Evolutionary conservation across 495 filamentous ascomycete genomes (phyloP), one percentile per base, ranked within the genome.

Genomic region (Daldinia bambusicola): DNA sequence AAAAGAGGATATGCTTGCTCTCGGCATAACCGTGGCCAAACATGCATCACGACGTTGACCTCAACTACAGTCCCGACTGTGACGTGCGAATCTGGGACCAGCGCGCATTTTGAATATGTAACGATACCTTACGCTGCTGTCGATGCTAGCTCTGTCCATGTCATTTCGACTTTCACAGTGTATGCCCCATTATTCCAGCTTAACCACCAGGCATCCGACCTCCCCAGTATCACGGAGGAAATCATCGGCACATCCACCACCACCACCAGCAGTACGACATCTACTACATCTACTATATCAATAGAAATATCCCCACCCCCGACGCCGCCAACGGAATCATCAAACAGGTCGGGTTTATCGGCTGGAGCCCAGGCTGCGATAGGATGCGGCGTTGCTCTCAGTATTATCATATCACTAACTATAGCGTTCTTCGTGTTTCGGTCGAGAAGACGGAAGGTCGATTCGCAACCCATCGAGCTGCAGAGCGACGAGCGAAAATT

Each of bases 111-210:
- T 14, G 22, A 60, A 40, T 59, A 41, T 12, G 37, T 66, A 10
- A 51, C 55, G 40, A 59, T 66, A 59, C 63, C 63, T 4, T 66
- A 37, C 13, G 43, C 37, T 18, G 55, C 31, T 6, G 10, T 4
- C 16, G 20, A 7, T 20, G 26, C 2, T 20, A n/a, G 40, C 8
- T 31, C 20, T 36, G n/a, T 18, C 14, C 22, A 20, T 3, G 32
- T 18, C 31, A 34, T 60, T 6, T 59, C 43, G 34, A 53, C 55
- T 14, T 66, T 60, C 26, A 59, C 45, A 8, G 63, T 55, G 5
- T 22, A 13, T 34, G 63, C 63, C 12, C 63, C 63, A 14, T 43
- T 67, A 43, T 60, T 60, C 45, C 63, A 67, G 16, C 63, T 67
- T 22, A 43, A 52, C 6, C 13, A 67, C 26, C 34, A 53, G 22